Percentiles rank a stretch among this genome's conserved stretches.
Conservation (phyloP, 2,329 filamentous ascomycete species). For the Scytalidium lignicola region DNA sequence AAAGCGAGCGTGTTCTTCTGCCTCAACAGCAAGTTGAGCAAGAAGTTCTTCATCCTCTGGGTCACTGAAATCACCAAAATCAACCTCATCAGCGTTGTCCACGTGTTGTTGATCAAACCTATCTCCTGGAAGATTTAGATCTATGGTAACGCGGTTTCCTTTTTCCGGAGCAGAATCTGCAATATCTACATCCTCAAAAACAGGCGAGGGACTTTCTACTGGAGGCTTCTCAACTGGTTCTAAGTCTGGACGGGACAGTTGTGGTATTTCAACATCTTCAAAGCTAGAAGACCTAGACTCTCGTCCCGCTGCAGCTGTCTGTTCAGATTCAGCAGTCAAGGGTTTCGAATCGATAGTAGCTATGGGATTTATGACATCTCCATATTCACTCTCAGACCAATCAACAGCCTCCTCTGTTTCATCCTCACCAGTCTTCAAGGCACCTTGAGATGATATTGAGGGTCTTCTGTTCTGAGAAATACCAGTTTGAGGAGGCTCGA, state of each 20-base stretch:
- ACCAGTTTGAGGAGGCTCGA: slow-evolving; percentile 16
- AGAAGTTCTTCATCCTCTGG: slow-evolving; percentile 90
- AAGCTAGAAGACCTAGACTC: slow-evolving; percentile 42
- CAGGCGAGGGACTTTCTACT: slow-evolving; percentile 12
- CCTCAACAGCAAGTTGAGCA: slow-evolving; percentile 79
- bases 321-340: slow-evolving; percentile 10
- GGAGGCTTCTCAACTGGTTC: not conserved
- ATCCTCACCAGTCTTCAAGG: not conserved
- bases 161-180: slow-evolving; percentile 3
- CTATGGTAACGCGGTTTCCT: not conserved
- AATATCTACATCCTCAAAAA: slow-evolving; percentile 21
- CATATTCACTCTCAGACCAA: slow-evolving; percentile 49
- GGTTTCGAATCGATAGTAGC: slow-evolving; percentile 3
- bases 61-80: slow-evolving; percentile 68
- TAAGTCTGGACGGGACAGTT: slow-evolving; percentile 1
- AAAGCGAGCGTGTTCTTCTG: slow-evolving; percentile 90
- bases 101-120: slow-evolving; percentile 14
- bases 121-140: slow-evolving; percentile 6
- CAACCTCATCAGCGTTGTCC: slow-evolving; percentile 25
- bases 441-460: not conserved
- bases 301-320: slow-evolving; percentile 10
- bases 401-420: slow-evolving; percentile 32
- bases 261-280: slow-evolving; percentile 40
- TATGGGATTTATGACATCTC: slow-evolving; percentile 14
- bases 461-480: slow-evolving; percentile 20